A percentile compares a stretch with the other conserved stretches of the same genome.
These are phyloP conservation scores for Prunus armeniaca DNA, from an alignment of 306 rosid species.

Conservation along the genomic window DNA sequence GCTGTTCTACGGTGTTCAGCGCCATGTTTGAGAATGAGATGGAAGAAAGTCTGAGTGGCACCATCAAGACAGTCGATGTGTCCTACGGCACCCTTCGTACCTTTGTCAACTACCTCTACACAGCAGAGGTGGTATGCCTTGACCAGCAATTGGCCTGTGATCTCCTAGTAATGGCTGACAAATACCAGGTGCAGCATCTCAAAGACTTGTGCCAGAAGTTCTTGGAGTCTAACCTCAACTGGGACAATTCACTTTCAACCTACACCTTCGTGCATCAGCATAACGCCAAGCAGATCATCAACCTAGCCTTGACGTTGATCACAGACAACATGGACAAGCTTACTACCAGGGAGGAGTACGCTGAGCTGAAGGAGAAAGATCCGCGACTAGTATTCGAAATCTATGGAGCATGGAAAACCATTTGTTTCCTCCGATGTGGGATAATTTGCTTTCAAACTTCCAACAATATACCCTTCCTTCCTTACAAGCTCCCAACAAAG, in stretches of 20 bases:
- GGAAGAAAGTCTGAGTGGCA: conserved; percentile 76
- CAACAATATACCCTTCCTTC: conserved; percentile 61
- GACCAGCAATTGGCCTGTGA: conserved; percentile 62
- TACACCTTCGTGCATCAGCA: conserved; percentile 61
- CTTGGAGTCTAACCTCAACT: conserved; percentile 49
- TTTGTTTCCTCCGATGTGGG: too few species aligned
- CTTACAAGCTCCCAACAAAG: conserved; percentile 83
- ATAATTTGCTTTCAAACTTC: too few species aligned
- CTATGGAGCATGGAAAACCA: conserved; percentile 36
- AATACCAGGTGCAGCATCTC: conserved; percentile 68
- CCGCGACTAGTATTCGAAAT: conserved; percentile 68
- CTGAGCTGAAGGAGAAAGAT: conserved; percentile 48
- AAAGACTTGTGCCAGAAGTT: conserved; percentile 63
- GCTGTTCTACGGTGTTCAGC: conserved; percentile 72
- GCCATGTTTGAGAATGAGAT: conserved; percentile 82
- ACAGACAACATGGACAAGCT: conserved; percentile 56
- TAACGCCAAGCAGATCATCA: conserved; percentile 45
- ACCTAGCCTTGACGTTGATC: conserved; percentile 48
- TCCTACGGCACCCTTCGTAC: conserved; percentile 55
- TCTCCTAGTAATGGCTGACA: conserved; percentile 51
- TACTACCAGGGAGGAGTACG: conserved; percentile 43
- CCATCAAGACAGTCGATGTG: conserved; percentile 64
- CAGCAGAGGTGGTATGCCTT: conserved; percentile 62
- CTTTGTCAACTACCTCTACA: conserved; percentile 70
- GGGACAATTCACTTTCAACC: conserved; percentile 51